Evolutionary conservation across 805 yeast species (phyloP).

Genomic region (Candida sphagnicola): DNA sequence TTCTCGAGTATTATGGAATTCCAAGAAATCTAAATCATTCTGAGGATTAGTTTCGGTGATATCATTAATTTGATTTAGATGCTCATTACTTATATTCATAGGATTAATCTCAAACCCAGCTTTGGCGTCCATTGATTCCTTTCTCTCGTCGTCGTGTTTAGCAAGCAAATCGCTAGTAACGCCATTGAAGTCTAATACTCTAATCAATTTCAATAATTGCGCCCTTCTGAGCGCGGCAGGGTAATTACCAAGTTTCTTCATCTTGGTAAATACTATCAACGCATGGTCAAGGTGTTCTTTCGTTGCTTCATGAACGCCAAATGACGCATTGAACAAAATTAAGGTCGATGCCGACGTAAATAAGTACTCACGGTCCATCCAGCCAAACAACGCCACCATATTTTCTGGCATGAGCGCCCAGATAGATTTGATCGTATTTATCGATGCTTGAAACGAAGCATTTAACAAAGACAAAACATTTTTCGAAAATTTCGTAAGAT

Average conservation of each 20-base stretch:
- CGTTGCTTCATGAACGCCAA: conserved; percentile 79
- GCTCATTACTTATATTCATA: conserved; percentile 9
- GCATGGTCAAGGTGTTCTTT: conserved; percentile 71
- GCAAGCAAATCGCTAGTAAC: conserved; percentile 53
- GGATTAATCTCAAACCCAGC: background rate
- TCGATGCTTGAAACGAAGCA: conserved; percentile 77
- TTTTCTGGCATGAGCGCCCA: conserved; percentile 75
- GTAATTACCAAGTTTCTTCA: conserved; percentile 74
- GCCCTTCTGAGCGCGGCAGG: conserved; percentile 76
- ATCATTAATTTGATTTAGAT: conserved; percentile 9
- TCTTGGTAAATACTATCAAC: conserved; percentile 60
- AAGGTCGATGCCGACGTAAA: conserved; percentile 75
- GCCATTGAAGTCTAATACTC: conserved; percentile 65
- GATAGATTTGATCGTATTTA: conserved; percentile 65
- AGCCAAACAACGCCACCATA: conserved; percentile 82
- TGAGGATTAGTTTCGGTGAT: conserved; percentile 12
- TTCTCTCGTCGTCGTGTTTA: conserved; percentile 52
- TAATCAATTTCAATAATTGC: conserved; percentile 61
- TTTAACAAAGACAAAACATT: conserved; percentile 65
- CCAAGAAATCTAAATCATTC: conserved; percentile 21
- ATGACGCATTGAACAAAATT: conserved; percentile 70
- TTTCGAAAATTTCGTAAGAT: conserved; percentile 63
- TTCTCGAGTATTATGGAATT: conserved; percentile 11
- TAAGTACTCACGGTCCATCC: conserved; percentile 81
- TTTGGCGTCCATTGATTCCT: conserved; percentile 2